Percentiles rank a stretch among this genome's conserved stretches.
Evolutionary conservation across 441 rosid genomes (phyloP).

Genomic region (Populus hybrid): DNA sequence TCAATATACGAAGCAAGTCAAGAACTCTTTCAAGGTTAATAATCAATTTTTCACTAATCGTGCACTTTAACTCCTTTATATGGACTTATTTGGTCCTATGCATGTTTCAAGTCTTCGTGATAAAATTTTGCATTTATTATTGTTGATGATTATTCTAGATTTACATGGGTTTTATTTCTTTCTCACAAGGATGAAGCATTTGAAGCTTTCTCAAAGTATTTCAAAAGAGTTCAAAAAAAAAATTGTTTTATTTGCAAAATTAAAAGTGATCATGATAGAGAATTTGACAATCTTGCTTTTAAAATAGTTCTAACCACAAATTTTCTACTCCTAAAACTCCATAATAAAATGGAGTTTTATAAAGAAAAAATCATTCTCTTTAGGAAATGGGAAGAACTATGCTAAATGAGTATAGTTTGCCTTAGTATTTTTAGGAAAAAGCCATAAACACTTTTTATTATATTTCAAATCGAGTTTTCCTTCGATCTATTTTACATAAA

Average conservation of each 20-base stretch:
- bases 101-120: background rate
- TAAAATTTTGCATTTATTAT: background rate
- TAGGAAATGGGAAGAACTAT: too few species aligned
- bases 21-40: background rate
- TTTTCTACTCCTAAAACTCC: too few species aligned
- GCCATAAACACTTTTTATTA: background rate
- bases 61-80: background rate
- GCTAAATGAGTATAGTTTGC: too few species aligned
- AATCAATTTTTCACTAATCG: background rate
- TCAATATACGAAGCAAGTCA: background rate
- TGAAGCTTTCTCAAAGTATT: background rate
- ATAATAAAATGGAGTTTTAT: too few species aligned
- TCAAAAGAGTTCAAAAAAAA: background rate
- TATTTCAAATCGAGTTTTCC: too few species aligned
- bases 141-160: background rate
- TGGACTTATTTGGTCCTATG: background rate
- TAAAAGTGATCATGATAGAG: background rate
- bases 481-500: too few species aligned
- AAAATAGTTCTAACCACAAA: too few species aligned
- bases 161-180: background rate
- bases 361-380: too few species aligned
- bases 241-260: background rate
- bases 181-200: background rate
- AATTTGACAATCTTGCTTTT: background rate
- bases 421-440: background rate